Conservation (phyloP, 495 filamentous ascomycete genomes). For the Antarctomyces pellizariae region DNA sequence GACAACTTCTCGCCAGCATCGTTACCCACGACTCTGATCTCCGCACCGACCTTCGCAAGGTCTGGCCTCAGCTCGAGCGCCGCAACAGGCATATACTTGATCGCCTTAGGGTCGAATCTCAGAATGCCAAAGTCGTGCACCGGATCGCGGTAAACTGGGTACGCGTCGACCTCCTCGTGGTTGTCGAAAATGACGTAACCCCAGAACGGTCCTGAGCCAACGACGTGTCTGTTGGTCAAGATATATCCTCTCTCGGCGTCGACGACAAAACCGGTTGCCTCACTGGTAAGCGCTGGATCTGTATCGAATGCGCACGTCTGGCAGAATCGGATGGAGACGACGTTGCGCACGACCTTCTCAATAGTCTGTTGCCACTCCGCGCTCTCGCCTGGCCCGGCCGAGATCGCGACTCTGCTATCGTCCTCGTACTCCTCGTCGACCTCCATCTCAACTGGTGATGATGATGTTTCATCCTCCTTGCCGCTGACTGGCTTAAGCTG, state of each 20-base stretch:
- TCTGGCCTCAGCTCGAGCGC: conserved; percentile 71
- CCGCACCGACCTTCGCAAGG: conserved; percentile 64
- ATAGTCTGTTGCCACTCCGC: conserved; percentile 96
- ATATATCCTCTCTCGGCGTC: conserved; percentile 82
- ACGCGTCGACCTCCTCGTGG: conserved; percentile 89
- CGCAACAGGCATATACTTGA: conserved; percentile 84
- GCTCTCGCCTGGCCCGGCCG: conserved; percentile 45
- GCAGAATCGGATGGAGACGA: conserved; percentile 96
- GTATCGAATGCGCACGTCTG: conserved; percentile 98
- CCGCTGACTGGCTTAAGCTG: conserved; percentile 23
- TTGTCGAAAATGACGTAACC: conserved; percentile 97
- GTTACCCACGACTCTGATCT: conserved; percentile 94
- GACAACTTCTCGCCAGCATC: conserved; percentile 97
- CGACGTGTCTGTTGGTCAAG: conserved; percentile 78
- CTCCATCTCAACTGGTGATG: conserved; percentile 15
- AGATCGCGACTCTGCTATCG: conserved; percentile 13
- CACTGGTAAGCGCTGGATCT: conserved; percentile 73
- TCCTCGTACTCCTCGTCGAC: conserved; percentile 19
- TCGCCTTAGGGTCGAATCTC: conserved; percentile 79
- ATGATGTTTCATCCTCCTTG: conserved; percentile 19
- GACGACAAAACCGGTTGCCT: conserved; percentile 94
- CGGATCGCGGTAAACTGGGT: conserved; percentile 94
- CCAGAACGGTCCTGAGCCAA: conserved; percentile 92
- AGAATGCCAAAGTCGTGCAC: conserved; percentile 97
- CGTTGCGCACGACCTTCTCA: conserved; percentile 72